Base-by-base conservation (phyloP, 768 basidiomycete genomes). In the Phylloporus scabripes region DNA sequence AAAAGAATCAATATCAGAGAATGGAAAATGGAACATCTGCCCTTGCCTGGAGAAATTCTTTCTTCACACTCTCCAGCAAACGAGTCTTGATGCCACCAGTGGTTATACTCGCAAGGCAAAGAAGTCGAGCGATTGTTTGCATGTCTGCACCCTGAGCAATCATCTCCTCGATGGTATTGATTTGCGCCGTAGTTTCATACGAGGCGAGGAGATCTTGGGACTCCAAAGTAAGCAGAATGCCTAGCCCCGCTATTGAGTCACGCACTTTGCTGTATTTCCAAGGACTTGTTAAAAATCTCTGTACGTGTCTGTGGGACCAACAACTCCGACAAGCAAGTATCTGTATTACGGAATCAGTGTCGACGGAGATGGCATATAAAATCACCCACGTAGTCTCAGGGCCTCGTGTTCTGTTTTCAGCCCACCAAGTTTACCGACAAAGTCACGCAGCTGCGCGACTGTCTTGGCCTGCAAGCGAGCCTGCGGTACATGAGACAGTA, bases 241-340 rank as follows among this genome's bases (percentile, higher is more conserved):
- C 21, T 41, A n/a, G 20, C 34, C 34, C 34, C 26, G 42, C 40
- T 31, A 24, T 18, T 15, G 54, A 49, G 11, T 18, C 14, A 24
- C 80, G 62, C 60, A 92, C 93, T 98, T 67, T 98, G 96, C 62
- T 98, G 95, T 12, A 96, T 87, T 70, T 98, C 94, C 9, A 99
- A 74, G 10, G 85, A 87, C 61, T 83, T 87, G 69, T 92, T 92
- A 71, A 99, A 99, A 40, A 85, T 71, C 34, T 95, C 88, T 12
- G 88, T 87, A 46, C 81, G 75, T 1, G 94, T 98, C 51, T 85
- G 73, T 20, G 88, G 83, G 51, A 92, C 81, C 37, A 99, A 75
- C 62, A 92, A 72, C 69, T 98, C 96, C n/a, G 92, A 94, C 40
- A 99, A 64, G 26, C 87, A 87, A 48, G 93, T 98, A 66, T 99